These are phyloP conservation scores for Aureobasidium zeae DNA, from an alignment of 2,329 filamentous ascomycete species.

Conservation along the genomic window DNA sequence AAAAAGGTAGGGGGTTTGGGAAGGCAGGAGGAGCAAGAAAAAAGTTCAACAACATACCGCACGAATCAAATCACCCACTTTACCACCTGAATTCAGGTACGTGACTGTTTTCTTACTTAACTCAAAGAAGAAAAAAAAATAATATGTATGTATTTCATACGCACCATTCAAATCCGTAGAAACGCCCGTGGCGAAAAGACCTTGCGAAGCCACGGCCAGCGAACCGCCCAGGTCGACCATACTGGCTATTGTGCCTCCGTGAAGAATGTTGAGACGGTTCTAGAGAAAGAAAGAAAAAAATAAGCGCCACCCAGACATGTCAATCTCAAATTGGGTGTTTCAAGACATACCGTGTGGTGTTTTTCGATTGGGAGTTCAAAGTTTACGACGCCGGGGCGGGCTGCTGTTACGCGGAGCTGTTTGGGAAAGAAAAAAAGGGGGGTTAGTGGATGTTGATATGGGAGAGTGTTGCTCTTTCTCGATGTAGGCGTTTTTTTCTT, in stretches of 20 bases:
- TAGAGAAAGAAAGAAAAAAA: conserved; percentile 27
- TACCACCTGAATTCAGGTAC: conserved; percentile 55
- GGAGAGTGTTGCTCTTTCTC: no score
- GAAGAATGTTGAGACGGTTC: conserved; percentile 68
- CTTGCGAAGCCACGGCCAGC: conserved; percentile 55
- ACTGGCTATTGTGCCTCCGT: conserved; percentile 70
- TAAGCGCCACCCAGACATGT: no score
- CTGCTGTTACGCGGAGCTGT: conserved; percentile 59
- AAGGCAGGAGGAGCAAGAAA: conserved; percentile 11
- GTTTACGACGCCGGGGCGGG: conserved; percentile 57
- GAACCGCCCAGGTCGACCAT: conserved; percentile 62
- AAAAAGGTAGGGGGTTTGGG: neutral
- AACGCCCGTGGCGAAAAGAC: conserved; percentile 57
- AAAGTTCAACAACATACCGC: conserved; percentile 35
- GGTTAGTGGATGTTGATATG: neutral
- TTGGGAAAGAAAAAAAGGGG: neutral
- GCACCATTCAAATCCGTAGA: conserved; percentile 55
- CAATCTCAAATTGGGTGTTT: no score
- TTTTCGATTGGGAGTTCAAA: conserved; percentile 68
- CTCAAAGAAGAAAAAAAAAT: neutral
- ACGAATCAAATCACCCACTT: conserved; percentile 50
- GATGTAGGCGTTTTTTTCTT: no score
- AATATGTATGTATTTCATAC: neutral
- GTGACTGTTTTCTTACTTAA: conserved; percentile 41
- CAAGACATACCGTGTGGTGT: conserved; percentile 61